Evolutionary conservation across 805 yeast species (phyloP).

Genomic region (Pichia heedii): DNA sequence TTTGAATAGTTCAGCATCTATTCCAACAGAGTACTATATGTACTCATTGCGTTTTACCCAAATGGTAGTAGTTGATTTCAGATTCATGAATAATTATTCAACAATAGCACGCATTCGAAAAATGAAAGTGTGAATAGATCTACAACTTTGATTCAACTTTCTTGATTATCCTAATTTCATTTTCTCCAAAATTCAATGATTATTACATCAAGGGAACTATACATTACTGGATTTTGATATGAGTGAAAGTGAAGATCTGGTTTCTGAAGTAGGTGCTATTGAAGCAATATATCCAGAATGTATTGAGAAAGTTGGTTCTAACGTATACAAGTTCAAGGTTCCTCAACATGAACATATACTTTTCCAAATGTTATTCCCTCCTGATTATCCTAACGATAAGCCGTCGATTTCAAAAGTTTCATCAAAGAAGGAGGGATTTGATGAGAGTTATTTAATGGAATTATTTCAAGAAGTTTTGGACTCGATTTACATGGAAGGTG

Average conservation of each 20-base stretch:
- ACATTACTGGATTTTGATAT: neutral
- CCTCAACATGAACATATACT: conserved; percentile 56
- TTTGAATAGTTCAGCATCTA: no score
- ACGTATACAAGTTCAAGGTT: conserved; percentile 37
- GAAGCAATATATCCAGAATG: conserved; percentile 80
- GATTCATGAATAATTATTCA: no score
- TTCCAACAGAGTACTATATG: no score
- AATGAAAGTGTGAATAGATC: no score
- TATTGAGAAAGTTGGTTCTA: conserved; percentile 30
- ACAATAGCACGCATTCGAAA: no score
- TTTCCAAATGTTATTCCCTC: conserved; percentile 67
- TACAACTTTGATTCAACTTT: no score
- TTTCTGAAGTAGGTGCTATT: conserved; percentile 72
- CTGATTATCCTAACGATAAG: conserved; percentile 51
- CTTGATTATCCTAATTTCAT: no score
- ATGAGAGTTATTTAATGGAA: conserved; percentile 39
- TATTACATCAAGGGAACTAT: no score
- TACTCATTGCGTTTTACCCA: no score
- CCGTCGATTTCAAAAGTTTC: conserved; percentile 59
- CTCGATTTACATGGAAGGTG: conserved; percentile 45
- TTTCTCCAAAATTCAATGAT: no score
- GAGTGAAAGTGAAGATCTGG: conserved; percentile 38
- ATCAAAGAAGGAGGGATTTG: conserved; percentile 23
- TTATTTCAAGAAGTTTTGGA: conserved; percentile 44
- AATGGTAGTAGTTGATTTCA: no score